phyloP scores from a whole-genome alignment of 192 early-diverging fungal genomes.

The Linnemannia zychae region DNA sequence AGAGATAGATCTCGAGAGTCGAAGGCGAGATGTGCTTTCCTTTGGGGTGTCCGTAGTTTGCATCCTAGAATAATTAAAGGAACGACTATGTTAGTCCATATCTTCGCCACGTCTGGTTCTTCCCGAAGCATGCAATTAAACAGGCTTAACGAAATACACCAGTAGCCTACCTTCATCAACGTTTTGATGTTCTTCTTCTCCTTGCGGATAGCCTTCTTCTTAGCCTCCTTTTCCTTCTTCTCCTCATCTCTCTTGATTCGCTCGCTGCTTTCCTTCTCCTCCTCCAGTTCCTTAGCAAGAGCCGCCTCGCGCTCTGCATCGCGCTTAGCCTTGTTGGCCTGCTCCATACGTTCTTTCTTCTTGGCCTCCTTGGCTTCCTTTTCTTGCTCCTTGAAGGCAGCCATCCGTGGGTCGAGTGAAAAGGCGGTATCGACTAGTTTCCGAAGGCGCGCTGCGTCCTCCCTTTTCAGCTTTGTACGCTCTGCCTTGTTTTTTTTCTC shows the following conservation, averaged over 20 bases:
- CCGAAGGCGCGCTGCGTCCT: slow-evolving; percentile 80
- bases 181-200: slow-evolving; percentile 80
- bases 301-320: slow-evolving; percentile 53
- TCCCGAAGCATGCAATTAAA: no score
- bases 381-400: slow-evolving; percentile 78
- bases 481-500: slow-evolving; percentile 84
- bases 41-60: slow-evolving; percentile 58
- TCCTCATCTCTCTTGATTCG: slow-evolving; percentile 69
- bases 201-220: slow-evolving; percentile 72
- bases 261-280: slow-evolving; percentile 59
- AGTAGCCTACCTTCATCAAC: slow-evolving; percentile 57
- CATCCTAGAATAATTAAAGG: slow-evolving; percentile 21
- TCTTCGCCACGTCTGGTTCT: background rate
- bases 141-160: no score
- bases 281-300: slow-evolving; percentile 50
- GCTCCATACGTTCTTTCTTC: slow-evolving; percentile 69
- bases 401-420: slow-evolving; percentile 81
- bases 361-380: slow-evolving; percentile 75
- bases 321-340: slow-evolving; percentile 57
- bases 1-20: slow-evolving; percentile 52
- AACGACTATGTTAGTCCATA: background rate
- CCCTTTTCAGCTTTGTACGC: slow-evolving; percentile 82
- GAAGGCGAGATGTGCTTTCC: slow-evolving; percentile 31
- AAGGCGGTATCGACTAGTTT: slow-evolving; percentile 69
- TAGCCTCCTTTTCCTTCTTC: slow-evolving; percentile 64